phyloP scores from a whole-genome alignment of 441 rosid species.

The Isatis lusitanica region DNA sequence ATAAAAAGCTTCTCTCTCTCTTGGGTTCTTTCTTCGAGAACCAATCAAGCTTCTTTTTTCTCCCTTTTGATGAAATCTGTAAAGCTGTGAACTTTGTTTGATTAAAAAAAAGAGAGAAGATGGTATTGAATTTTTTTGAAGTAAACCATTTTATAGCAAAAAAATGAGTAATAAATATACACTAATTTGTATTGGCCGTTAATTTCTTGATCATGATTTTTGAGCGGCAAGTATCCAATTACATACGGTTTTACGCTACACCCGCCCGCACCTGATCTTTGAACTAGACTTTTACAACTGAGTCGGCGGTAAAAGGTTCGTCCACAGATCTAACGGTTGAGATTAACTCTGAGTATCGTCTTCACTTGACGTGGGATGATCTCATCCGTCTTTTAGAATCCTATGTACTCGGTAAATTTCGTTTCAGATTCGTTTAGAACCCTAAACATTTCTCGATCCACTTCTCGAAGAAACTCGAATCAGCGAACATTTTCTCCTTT shows the following conservation, averaged over 20 bases:
- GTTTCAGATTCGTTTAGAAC: slow-evolving; percentile 19
- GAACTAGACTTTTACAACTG: not conserved
- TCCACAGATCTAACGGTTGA: slow-evolving; percentile 25
- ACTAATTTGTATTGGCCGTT: not conserved
- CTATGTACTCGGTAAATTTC: not conserved
- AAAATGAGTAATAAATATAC: not conserved
- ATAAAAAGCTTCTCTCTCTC: not conserved
- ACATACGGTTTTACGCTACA: not conserved
- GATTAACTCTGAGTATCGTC: not conserved
- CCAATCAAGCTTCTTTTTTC: slow-evolving; percentile 6
- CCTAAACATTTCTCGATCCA: not conserved
- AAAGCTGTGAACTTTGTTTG: slow-evolving; percentile 37
- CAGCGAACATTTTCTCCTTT: not conserved
- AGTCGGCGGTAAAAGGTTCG: slow-evolving; percentile 27
- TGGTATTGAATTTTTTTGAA: not conserved
- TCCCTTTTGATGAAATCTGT: slow-evolving; percentile 38
- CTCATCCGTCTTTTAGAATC: not conserved
- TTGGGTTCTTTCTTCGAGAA: slow-evolving; percentile 21
- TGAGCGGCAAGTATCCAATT: not conserved
- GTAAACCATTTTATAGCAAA: not conserved
- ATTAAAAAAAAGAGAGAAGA: not conserved
- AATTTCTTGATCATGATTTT: not conserved
- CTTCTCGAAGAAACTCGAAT: slow-evolving; percentile 19
- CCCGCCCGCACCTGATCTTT: not conserved
- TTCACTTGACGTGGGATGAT: not conserved